Evolutionary conservation across 2,329 filamentous ascomycete species (phyloP).

Genomic region (Lachnellula hyalina): DNA sequence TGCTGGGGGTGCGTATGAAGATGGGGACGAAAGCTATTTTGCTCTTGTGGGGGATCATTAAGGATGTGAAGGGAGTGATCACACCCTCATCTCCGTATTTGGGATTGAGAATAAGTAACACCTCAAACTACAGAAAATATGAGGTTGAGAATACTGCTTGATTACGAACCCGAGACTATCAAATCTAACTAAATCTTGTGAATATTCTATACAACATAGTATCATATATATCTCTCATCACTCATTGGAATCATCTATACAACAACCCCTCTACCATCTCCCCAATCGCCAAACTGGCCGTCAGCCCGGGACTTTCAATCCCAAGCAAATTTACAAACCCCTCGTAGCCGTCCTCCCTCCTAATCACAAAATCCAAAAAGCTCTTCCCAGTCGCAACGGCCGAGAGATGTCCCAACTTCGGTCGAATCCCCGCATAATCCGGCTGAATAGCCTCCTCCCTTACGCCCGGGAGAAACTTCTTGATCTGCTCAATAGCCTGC

Average conservation of each 20-base stretch:
- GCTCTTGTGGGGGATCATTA: background rate
- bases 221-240: background rate
- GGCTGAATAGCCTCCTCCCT: slow-evolving; percentile 60
- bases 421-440: slow-evolving; percentile 89
- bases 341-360: slow-evolving; percentile 67
- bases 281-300: slow-evolving; percentile 78
- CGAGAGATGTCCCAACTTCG: slow-evolving; percentile 63
- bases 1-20: background rate
- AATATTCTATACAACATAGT: too few species aligned
- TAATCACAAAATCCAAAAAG: slow-evolving; percentile 81
- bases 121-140: too few species aligned
- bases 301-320: slow-evolving; percentile 90
- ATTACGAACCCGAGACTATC: too few species aligned
- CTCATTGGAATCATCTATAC: slow-evolving; percentile 18
- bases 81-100: too few species aligned
- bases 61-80: too few species aligned
- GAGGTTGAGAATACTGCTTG: too few species aligned
- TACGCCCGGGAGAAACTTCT: slow-evolving; percentile 70
- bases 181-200: too few species aligned
- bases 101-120: too few species aligned
- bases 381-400: slow-evolving; percentile 59
- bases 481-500: slow-evolving; percentile 69
- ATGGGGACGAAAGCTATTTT: background rate
- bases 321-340: slow-evolving; percentile 89
- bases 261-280: slow-evolving; percentile 59